These are phyloP conservation scores for Colletotrichum lupini DNA, from an alignment of 2,329 filamentous ascomycete genomes.

Conservation along the genomic window DNA sequence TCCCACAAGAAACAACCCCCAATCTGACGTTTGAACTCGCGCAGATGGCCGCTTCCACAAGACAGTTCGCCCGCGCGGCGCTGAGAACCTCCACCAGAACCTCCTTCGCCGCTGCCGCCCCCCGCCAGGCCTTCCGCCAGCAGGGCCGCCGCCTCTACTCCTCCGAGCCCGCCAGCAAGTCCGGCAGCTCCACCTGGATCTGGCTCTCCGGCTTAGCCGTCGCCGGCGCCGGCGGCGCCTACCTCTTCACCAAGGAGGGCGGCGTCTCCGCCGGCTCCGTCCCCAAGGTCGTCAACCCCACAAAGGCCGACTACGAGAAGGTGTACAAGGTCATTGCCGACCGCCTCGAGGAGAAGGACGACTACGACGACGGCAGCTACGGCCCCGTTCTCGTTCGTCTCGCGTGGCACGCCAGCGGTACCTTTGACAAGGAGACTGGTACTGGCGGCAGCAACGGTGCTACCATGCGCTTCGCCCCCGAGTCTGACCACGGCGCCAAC, in stretches of 20 bases:
- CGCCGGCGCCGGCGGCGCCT: slow-evolving; percentile 72
- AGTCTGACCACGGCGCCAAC: slow-evolving; percentile 92
- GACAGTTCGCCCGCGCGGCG: slow-evolving; percentile 67
- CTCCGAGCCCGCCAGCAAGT: slow-evolving; percentile 67
- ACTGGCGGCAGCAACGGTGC: slow-evolving; percentile 97
- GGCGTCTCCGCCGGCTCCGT: slow-evolving; percentile 57
- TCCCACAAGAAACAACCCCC: background rate
- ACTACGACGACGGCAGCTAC: slow-evolving; percentile 97
- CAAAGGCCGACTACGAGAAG: slow-evolving; percentile 90
- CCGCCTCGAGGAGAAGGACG: slow-evolving; percentile 85
- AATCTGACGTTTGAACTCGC: background rate
- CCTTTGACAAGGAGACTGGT: slow-evolving; percentile 86
- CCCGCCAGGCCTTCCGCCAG: slow-evolving; percentile 77
- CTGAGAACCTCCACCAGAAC: slow-evolving; percentile 69
- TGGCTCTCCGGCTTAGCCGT: slow-evolving; percentile 70
- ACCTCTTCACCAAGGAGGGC: slow-evolving; percentile 72
- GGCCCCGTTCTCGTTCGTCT: slow-evolving; percentile 90
- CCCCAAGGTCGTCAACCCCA: slow-evolving; percentile 71
- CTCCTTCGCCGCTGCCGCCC: slow-evolving; percentile 67
- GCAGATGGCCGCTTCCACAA: slow-evolving; percentile 32
- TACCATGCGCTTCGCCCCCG: slow-evolving; percentile 94
- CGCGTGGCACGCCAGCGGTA: slow-evolving; percentile 94
- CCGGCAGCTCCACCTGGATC: slow-evolving; percentile 60
- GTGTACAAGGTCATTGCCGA: slow-evolving; percentile 90
- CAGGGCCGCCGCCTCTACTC: slow-evolving; percentile 84